Evolutionary conservation across 202 grass and related monocot species (phyloP).

Genomic region (Brachypodium distachyon): DNA sequence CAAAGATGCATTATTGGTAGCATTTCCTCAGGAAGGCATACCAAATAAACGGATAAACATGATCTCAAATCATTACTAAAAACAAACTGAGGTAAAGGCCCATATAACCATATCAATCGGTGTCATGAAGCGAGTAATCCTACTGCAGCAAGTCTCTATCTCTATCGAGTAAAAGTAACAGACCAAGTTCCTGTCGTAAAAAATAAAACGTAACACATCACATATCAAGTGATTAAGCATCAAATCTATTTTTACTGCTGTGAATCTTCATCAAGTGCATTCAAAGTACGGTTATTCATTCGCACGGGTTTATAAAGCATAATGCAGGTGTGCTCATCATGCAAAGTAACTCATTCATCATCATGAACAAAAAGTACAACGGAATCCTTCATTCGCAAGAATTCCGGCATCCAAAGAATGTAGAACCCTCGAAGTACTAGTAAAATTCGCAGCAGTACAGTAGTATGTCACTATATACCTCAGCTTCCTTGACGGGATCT

Average conservation of each 20-base stretch:
- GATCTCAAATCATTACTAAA: slow-evolving; percentile 1
- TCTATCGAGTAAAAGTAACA: neutral
- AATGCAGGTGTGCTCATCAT: neutral
- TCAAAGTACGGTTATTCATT: neutral
- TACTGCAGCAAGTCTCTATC: neutral
- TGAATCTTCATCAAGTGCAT: neutral
- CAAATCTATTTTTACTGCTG: neutral
- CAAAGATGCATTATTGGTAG: neutral
- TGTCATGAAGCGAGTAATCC: neutral
- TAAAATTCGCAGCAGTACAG: neutral
- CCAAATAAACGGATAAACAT: neutral
- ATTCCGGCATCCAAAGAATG: neutral
- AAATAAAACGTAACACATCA: neutral
- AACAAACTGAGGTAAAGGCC: neutral
- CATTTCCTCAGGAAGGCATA: slow-evolving; percentile 11
- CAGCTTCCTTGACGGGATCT: slow-evolving; percentile 60
- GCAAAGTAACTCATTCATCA: neutral
- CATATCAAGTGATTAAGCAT: neutral
- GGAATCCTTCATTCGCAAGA: neutral
- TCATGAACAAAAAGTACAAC: neutral
- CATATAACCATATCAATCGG: neutral
- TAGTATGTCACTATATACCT: slow-evolving; percentile 52
- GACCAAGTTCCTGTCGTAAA: neutral
- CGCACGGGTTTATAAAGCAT: neutral
- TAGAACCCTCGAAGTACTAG: neutral